These are phyloP conservation scores for Ascochyta viciae-villosae DNA, from an alignment of 2,329 filamentous ascomycete species.

Conservation along the genomic window DNA sequence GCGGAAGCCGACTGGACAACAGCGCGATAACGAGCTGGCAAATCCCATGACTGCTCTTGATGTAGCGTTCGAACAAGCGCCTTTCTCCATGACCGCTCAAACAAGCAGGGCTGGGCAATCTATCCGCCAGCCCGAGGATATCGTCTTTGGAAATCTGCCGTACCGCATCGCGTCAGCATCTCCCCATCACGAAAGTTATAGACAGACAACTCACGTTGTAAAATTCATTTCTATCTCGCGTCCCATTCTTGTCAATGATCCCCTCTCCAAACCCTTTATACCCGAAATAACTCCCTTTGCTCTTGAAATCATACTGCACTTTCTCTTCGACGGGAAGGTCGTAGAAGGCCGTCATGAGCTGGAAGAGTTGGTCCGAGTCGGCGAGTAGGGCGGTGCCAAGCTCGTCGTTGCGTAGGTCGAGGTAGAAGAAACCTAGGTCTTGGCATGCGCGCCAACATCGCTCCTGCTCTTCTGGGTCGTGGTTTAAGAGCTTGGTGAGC, in stretches of 20 bases:
- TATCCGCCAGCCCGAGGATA: constrained; percentile 49
- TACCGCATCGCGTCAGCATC: neutral
- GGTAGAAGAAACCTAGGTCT: constrained; percentile 65
- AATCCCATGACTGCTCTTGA: constrained; percentile 54
- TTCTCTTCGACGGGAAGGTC: constrained; percentile 60
- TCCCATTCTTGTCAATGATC: constrained; percentile 57
- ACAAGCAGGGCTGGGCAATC: neutral
- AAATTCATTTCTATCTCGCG: constrained; percentile 61
- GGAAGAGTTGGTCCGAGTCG: constrained; percentile 56
- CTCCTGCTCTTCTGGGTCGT: constrained; percentile 45
- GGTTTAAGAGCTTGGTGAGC: constrained; percentile 47
- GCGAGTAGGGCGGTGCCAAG: constrained; percentile 51
- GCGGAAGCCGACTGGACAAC: constrained; percentile 54
- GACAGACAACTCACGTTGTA: constrained; percentile 56
- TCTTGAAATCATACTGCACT: constrained; percentile 61
- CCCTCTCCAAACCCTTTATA: constrained; percentile 57
- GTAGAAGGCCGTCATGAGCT: constrained; percentile 56
- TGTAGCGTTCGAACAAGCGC: constrained; percentile 52
- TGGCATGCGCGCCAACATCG: constrained; percentile 52
- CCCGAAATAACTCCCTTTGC: constrained; percentile 60
- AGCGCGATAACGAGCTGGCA: constrained; percentile 54
- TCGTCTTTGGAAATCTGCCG: constrained; percentile 60
- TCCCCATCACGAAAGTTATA: neutral
- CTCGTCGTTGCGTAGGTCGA: constrained; percentile 53
- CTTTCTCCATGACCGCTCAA: neutral